Base-by-base conservation (phyloP, 2,329 filamentous ascomycete species). In the Pleurostoma richardsiae region DNA sequence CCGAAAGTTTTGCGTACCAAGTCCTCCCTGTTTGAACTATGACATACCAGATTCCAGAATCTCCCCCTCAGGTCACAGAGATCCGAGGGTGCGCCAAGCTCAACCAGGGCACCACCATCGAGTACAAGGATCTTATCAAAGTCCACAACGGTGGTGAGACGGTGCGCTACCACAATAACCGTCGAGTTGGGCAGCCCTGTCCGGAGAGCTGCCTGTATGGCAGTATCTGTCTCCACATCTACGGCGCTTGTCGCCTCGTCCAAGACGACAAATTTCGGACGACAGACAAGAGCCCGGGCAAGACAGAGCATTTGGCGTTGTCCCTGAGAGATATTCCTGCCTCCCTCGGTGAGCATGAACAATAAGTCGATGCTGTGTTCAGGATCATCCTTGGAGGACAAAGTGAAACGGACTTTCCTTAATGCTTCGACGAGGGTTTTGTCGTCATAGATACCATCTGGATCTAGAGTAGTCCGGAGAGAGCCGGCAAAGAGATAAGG, bases 401-500 rank as follows among this genome's bases (percentile, higher is more conserved):
- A 50, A 26, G 50, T 27, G 30, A 46, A 45, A 0, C 51, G 51
- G 28, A 56, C 57, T 19, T 52, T 50, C 4, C 56, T 55, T 0
- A 42, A 42, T 0, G 48, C 41, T 39, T 51, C 30, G 28, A 52
- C 31, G 26, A 46, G 44, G 10, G 44, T 38, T 40, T 81, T 66
- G 56, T 85, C 82, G 1, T 72, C 76, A 52, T 82, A 75, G 51
- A 79, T 70, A 51, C 72, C 70, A 61, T 85, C 83, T 3, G 82
- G 80, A 53, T 85, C 82, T 4, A 86, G 66, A 50, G 85, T 86
- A 42, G 71, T 76, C 40, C 82, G 71, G 43, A 85, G 73, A 1
- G 82, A 85, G 41, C 82, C 82, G 40, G 77, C 76, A 68, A 85
- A 85, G 3, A 86, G 67, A 2, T 82, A 84, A 0, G 82, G 82